Conservation (phyloP, 2,329 filamentous ascomycete species). For the Exophiala oligosperma region DNA sequence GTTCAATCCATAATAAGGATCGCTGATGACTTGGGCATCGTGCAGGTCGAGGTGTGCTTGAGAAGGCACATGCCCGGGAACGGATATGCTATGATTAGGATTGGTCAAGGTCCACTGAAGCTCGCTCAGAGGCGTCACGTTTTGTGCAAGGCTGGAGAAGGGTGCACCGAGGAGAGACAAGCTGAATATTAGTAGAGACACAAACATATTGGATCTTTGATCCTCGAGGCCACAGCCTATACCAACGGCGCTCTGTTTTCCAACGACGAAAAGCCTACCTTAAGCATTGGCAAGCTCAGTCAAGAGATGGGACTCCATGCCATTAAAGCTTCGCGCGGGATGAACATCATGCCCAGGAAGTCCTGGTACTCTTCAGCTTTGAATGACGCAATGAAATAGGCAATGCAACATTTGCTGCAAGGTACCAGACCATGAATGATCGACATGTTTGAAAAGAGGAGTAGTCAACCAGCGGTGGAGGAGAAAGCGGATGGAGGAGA, state of each 20-base stretch:
- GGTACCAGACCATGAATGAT: not conserved
- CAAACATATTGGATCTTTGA: not conserved
- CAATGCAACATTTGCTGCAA: not conserved
- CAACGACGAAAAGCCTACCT: too few relatives aligned
- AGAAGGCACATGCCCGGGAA: not conserved
- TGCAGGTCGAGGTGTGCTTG: slow-evolving; percentile 1
- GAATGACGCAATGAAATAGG: not conserved
- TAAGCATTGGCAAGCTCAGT: too few relatives aligned
- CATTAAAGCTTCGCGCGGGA: too few relatives aligned
- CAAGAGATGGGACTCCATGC: too few relatives aligned
- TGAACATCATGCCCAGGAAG: not conserved
- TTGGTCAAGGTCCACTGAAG: slow-evolving; percentile 1
- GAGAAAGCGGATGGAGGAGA: too few relatives aligned
- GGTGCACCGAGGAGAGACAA: not conserved
- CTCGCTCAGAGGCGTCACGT: not conserved
- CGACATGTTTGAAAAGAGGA: not conserved
- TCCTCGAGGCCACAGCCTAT: too few relatives aligned
- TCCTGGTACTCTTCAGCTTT: not conserved
- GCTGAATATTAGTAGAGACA: not conserved
- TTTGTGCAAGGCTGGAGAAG: not conserved
- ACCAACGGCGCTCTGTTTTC: too few relatives aligned
- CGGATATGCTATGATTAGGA: not conserved
- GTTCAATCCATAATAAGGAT: slow-evolving; percentile 74
- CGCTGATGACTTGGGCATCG: slow-evolving; percentile 33
- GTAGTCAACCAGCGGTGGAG: not conserved